phyloP scores from a whole-genome alignment of 371 early-diverging fungal genomes.

The Mortierella sp. region DNA sequence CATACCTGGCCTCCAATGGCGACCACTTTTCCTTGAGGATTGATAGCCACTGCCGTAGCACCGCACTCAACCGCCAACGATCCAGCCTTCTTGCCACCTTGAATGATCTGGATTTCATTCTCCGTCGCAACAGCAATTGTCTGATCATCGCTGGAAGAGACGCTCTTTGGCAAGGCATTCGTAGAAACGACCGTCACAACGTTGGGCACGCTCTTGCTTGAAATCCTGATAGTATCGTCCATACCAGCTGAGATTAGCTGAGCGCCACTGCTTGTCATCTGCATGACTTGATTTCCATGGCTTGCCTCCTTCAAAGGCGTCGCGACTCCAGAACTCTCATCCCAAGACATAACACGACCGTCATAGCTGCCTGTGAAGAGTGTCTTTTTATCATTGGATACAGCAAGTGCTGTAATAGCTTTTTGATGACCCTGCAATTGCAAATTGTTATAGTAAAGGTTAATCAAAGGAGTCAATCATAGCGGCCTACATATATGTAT shows the following conservation, averaged over 20 bases:
- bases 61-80: slow-evolving; percentile 58
- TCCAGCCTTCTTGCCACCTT: slow-evolving; percentile 38
- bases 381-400: slow-evolving; percentile 62
- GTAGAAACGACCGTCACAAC: slow-evolving; percentile 57
- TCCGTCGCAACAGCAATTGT: slow-evolving; percentile 67
- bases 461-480: background rate
- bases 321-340: slow-evolving; percentile 37
- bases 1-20: slow-evolving; percentile 80
- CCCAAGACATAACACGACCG: slow-evolving; percentile 78
- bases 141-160: slow-evolving; percentile 61
- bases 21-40: slow-evolving; percentile 65
- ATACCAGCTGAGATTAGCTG: slow-evolving; percentile 77
- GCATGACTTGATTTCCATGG: slow-evolving; percentile 80
- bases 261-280: slow-evolving; percentile 58
- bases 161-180: slow-evolving; percentile 65
- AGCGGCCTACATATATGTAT: too few species aligned
- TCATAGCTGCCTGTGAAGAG: slow-evolving; percentile 94
- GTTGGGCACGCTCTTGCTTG: slow-evolving; percentile 4
- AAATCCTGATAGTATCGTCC: slow-evolving; percentile 74
- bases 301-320: slow-evolving; percentile 64
- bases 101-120: slow-evolving; percentile 44
- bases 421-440: slow-evolving; percentile 80
- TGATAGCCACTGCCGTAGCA: slow-evolving; percentile 72
- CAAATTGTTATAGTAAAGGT: background rate
- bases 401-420: slow-evolving; percentile 85